Percentiles rank a stretch among this genome's conserved stretches.
Conservation (phyloP, 805 yeast genomes). For the Kluyveromyces wickerhamii region DNA sequence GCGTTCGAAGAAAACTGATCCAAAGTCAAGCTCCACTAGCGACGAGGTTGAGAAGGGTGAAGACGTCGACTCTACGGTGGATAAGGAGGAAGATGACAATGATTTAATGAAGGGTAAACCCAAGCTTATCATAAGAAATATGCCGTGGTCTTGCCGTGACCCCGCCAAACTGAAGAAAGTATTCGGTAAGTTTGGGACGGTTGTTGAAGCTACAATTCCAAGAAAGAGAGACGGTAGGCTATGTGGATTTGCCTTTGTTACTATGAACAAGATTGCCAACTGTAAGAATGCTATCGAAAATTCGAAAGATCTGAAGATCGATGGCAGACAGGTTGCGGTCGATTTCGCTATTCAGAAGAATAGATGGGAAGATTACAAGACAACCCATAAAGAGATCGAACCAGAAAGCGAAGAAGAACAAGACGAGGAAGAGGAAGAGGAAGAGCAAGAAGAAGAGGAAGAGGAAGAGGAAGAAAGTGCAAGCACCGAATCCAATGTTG, state of each 20-base stretch:
- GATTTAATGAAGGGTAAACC: constrained; percentile 65
- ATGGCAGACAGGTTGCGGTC: constrained; percentile 87
- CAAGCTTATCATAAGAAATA: constrained; percentile 77
- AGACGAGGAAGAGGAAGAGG: constrained; percentile 34
- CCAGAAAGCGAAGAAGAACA: constrained; percentile 34
- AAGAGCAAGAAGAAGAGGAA: constrained; percentile 25
- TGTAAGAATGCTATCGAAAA: constrained; percentile 80
- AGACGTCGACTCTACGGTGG: constrained; percentile 11
- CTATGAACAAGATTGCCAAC: constrained; percentile 69
- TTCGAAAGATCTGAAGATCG: constrained; percentile 66
- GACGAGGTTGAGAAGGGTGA: constrained; percentile 5
- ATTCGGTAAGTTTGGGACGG: constrained; percentile 76
- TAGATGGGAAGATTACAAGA: constrained; percentile 62
- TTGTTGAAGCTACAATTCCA: constrained; percentile 83
- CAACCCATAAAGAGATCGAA: constrained; percentile 36
- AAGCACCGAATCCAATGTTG: constrained; percentile 21
- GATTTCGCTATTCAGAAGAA: constrained; percentile 87
- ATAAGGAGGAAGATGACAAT: constrained; percentile 32
- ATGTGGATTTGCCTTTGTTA: constrained; percentile 92
- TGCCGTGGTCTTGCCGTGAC: constrained; percentile 92
- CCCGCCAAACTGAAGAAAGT: constrained; percentile 61
- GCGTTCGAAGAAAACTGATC: constrained; percentile 39
- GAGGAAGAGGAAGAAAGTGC: constrained; percentile 29
- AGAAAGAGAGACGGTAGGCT: constrained; percentile 79
- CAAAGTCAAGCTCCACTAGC: constrained; percentile 6